Evolutionary conservation across 2,329 filamentous ascomycete genomes (phyloP).

Genomic region (Fusarium pininemorale): DNA sequence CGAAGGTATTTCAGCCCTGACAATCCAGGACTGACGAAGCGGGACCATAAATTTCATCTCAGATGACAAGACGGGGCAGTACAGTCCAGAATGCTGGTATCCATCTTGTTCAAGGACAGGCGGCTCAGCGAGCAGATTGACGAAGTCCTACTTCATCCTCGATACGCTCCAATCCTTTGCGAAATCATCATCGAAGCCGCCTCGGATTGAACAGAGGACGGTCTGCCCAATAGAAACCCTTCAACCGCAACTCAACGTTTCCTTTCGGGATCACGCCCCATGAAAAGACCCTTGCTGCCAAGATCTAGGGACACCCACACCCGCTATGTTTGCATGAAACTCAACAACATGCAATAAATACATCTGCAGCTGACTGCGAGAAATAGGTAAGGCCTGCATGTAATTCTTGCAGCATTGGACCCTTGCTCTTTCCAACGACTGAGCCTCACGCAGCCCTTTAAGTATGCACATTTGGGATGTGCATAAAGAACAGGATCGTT

Average conservation of each 20-base stretch:
- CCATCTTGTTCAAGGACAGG: slow-evolving; percentile 4
- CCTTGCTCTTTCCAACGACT: slow-evolving; percentile 1
- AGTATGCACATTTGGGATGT: slow-evolving; percentile 5
- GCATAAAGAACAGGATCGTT: slow-evolving; percentile 9
- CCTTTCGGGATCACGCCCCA: slow-evolving; percentile 1
- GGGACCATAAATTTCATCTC: background rate
- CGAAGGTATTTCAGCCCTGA: slow-evolving; percentile 26
- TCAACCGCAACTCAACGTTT: background rate
- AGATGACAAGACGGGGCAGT: background rate
- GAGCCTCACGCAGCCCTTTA: slow-evolving; percentile 12
- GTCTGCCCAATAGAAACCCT: slow-evolving; percentile 28
- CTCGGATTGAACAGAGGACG: slow-evolving; percentile 12
- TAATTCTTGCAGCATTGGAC: background rate
- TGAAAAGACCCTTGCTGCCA: slow-evolving; percentile 22
- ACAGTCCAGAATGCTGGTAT: background rate
- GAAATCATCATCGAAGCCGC: slow-evolving; percentile 27
- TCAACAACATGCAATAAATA: slow-evolving; percentile 6
- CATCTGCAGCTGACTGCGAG: background rate
- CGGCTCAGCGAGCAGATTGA: slow-evolving; percentile 5
- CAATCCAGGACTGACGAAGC: slow-evolving; percentile 26
- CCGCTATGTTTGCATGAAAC: background rate
- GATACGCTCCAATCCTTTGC: slow-evolving; percentile 6
- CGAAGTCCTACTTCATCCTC: slow-evolving; percentile 2
- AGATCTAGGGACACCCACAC: slow-evolving; percentile 32
- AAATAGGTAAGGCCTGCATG: background rate